Evolutionary conservation across 1,284 basidiomycete species (phyloP).

Genomic region (Macrocystidia cucumis): DNA sequence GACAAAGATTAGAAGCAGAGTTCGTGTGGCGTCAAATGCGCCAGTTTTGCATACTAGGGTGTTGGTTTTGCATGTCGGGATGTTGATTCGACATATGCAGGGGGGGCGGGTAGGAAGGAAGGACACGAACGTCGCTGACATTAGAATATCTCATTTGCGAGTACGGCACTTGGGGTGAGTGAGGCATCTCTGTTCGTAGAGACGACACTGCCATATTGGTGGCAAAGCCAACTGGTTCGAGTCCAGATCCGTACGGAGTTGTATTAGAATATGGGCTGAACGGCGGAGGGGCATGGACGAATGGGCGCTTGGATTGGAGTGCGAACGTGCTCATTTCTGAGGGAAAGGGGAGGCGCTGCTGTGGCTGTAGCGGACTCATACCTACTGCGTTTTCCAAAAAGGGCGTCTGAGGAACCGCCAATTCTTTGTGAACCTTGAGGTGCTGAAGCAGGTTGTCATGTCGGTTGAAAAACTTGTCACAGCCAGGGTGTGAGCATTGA

Average conservation of each 20-base stretch:
- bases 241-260: conserved; percentile 13
- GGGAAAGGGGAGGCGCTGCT: neutral
- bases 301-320: conserved; percentile 5
- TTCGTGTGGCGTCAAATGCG: no score
- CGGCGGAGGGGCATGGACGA: conserved; percentile 12
- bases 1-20: no score
- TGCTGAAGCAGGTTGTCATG: conserved; percentile 84
- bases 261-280: conserved; percentile 8
- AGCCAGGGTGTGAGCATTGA: conserved; percentile 66
- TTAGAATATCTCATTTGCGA: no score
- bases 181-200: conserved; percentile 28
- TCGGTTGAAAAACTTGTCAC: conserved; percentile 76
- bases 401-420: conserved; percentile 8
- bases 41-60: no score
- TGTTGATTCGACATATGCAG: no score
- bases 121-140: no score
- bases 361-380: conserved; percentile 7
- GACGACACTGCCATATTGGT: conserved; percentile 34
- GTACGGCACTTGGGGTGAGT: conserved; percentile 18
- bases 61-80: no score
- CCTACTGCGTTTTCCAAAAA: conserved; percentile 5
- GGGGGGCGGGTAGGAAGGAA: no score
- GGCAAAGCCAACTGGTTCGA: conserved; percentile 20
- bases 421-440: conserved; percentile 42
- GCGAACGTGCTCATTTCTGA: conserved; percentile 1